Conservation (phyloP, 2,329 filamentous ascomycete species). For the Xylaria arbuscula region DNA sequence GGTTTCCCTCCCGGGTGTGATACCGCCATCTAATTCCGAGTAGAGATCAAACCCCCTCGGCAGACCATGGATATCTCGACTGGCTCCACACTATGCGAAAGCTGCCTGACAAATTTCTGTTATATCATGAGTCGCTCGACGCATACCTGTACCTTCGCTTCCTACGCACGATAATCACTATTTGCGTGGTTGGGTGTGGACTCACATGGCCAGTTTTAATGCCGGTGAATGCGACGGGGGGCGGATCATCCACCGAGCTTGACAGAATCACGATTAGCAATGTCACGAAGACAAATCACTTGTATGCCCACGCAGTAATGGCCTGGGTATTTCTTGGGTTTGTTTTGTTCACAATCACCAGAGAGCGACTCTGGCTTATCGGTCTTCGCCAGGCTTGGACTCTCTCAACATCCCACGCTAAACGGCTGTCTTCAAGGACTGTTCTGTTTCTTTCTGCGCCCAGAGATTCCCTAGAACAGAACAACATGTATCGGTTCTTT, state of each 20-base stretch:
- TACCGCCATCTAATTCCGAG: constrained; percentile 26
- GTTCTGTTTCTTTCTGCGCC: constrained; percentile 94
- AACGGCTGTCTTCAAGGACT: constrained; percentile 87
- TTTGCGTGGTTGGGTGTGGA: constrained; percentile 81
- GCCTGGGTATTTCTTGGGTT: constrained; percentile 89
- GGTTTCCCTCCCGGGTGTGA: constrained; percentile 6
- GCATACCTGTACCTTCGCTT: constrained; percentile 90
- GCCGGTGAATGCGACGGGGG: constrained; percentile 86
- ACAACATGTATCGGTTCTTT: constrained; percentile 79
- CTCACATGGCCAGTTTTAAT: constrained; percentile 89
- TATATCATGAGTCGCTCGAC: constrained; percentile 90
- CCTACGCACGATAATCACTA: constrained; percentile 78
- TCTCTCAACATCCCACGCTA: constrained; percentile 84
- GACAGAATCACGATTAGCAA: constrained; percentile 68
- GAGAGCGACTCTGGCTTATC: constrained; percentile 93
- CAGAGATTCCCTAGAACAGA: constrained; percentile 77
- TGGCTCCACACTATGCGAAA: constrained; percentile 53
- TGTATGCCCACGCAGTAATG: constrained; percentile 83
- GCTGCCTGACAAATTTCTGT: constrained; percentile 77
- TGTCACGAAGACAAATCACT: constrained; percentile 68
- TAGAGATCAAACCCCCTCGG: constrained; percentile 48
- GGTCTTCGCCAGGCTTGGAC: constrained; percentile 94
- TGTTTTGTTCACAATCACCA: constrained; percentile 87
- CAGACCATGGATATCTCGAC: constrained; percentile 41
- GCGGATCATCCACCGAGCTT: constrained; percentile 72